Conservation (phyloP, 805 yeast species). For the Candida endomychidarum region DNA sequence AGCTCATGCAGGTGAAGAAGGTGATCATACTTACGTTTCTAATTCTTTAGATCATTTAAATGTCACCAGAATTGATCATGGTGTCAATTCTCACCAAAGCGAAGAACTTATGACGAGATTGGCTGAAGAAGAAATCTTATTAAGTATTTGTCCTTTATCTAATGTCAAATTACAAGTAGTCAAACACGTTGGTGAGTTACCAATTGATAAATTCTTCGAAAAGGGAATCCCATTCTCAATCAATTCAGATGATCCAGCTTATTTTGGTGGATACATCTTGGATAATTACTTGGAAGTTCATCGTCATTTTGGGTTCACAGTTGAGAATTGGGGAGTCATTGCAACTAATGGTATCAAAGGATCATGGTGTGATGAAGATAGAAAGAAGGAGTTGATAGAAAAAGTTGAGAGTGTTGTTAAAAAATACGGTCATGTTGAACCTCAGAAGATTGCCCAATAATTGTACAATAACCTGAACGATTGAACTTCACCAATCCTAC, state of each 20-base stretch:
- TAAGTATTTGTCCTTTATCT: conserved; percentile 76
- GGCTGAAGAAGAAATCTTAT: conserved; percentile 53
- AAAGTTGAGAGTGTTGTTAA: conserved; percentile 44
- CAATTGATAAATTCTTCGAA: conserved; percentile 60
- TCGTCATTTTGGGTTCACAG: conserved; percentile 54
- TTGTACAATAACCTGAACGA: no score
- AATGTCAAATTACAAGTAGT: conserved; percentile 77
- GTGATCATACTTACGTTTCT: conserved; percentile 66
- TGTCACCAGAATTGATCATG: conserved; percentile 78
- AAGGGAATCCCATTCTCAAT: conserved; percentile 67
- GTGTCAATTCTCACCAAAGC: conserved; percentile 63
- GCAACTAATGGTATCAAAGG: conserved; percentile 69
- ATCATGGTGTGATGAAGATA: conserved; percentile 64
- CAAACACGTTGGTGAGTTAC: conserved; percentile 62
- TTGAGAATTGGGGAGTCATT: conserved; percentile 60
- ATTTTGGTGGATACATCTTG: conserved; percentile 80
- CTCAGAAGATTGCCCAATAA: no score
- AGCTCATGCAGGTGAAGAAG: conserved; percentile 92
- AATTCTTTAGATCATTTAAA: conserved; percentile 58
- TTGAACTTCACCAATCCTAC: no score
- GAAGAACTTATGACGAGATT: conserved; percentile 54
- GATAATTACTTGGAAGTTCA: conserved; percentile 73
- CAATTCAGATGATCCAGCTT: conserved; percentile 54
- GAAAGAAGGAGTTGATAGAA: conserved; percentile 50
- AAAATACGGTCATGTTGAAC: conserved; percentile 30